These are phyloP conservation scores for Chrysanthemum lavandulifolium DNA, from an alignment of 129 eudicot genomes.

Conservation along the genomic window DNA sequence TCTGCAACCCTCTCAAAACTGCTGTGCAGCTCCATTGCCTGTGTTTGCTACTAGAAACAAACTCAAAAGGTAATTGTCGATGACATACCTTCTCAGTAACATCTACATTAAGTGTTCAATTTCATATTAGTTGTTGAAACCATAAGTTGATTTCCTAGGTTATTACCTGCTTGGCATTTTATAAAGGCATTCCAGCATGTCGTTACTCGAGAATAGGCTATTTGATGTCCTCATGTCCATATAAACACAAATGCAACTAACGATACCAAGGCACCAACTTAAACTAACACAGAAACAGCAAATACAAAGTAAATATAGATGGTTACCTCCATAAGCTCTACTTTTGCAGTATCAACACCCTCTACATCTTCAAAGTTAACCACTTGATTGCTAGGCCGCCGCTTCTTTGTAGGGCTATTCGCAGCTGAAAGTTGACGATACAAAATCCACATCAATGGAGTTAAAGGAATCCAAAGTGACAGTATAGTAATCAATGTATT, in stretches of 20 bases:
- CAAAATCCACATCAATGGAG: slow-evolving; percentile 92
- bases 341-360: slow-evolving; percentile 96
- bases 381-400: slow-evolving; percentile 61
- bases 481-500: slow-evolving; percentile 66
- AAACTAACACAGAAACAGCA: neutral
- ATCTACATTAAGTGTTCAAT: no score
- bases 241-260: neutral
- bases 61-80: no score
- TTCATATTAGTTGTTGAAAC: no score
- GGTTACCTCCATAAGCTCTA: slow-evolving; percentile 96
- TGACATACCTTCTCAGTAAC: no score
- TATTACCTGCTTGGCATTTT: no score
- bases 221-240: neutral
- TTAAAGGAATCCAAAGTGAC: slow-evolving; percentile 85
- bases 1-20: no score
- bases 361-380: slow-evolving; percentile 93
- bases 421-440: slow-evolving; percentile 86
- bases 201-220: neutral
- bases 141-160: no score
- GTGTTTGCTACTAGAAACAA: no score
- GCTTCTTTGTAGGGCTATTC: slow-evolving; percentile 85
- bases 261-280: neutral
- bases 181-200: no score
- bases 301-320: neutral
- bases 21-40: no score